phyloP scores from a whole-genome alignment of 2,329 filamentous ascomycete genomes.

The Fusarium stilboides region DNA sequence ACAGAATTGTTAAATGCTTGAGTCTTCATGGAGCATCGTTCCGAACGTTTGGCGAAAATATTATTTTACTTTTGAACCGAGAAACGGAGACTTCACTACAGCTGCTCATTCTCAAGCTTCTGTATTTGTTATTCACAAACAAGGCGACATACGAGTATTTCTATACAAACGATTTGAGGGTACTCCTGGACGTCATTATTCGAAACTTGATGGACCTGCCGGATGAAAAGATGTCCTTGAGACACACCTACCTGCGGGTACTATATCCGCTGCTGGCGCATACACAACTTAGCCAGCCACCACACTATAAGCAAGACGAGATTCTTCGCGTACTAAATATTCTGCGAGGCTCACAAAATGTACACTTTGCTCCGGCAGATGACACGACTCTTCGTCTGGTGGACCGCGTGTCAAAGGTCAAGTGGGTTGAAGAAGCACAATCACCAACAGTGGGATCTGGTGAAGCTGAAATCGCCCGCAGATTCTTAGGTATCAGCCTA shows the following conservation, averaged over 20 bases:
- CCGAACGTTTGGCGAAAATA: slow-evolving; percentile 97
- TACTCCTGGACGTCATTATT: slow-evolving; percentile 95
- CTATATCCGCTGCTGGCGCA: slow-evolving; percentile 91
- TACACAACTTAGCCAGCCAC: slow-evolving; percentile 88
- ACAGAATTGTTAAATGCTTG: slow-evolving; percentile 92
- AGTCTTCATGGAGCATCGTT: slow-evolving; percentile 85
- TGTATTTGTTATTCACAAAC: slow-evolving; percentile 96
- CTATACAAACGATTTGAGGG: slow-evolving; percentile 96
- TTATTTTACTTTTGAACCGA: slow-evolving; percentile 94
- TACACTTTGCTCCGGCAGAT: slow-evolving; percentile 85
- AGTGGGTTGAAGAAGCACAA: slow-evolving; percentile 71
- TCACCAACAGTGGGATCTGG: slow-evolving; percentile 51
- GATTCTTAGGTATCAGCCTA: slow-evolving; percentile 80
- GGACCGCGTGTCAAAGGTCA: slow-evolving; percentile 79
- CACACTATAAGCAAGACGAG: slow-evolving; percentile 93
- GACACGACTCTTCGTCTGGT: slow-evolving; percentile 85
- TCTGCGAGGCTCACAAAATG: slow-evolving; percentile 74
- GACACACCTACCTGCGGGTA: slow-evolving; percentile 95
- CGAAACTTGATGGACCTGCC: slow-evolving; percentile 97
- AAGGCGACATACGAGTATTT: slow-evolving; percentile 96
- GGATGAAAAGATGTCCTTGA: slow-evolving; percentile 81
- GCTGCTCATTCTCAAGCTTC: slow-evolving; percentile 93
- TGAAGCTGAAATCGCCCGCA: slow-evolving; percentile 67
- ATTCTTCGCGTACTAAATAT: slow-evolving; percentile 82
- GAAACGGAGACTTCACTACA: slow-evolving; percentile 96